Evolutionary conservation across 2,329 filamentous ascomycete species (phyloP).

Genomic region (Parasarocladium wereldwijsianum): DNA sequence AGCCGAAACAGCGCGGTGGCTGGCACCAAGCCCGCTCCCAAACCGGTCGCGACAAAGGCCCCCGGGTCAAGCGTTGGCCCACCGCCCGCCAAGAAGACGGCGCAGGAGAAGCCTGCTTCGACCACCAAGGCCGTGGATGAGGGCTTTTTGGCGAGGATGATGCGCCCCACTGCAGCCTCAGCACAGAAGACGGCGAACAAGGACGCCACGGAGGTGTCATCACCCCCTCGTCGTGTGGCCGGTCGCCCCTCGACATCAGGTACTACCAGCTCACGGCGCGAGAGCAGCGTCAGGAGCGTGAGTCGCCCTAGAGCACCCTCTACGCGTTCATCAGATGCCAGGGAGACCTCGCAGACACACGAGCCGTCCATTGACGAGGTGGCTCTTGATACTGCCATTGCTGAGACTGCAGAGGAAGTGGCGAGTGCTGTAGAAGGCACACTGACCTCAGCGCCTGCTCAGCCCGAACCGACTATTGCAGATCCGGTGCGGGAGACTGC

Average conservation of each 20-base stretch:
- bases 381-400: conserved; percentile 5
- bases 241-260: conserved; percentile 11
- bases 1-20: conserved; percentile 29
- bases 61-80: conserved; percentile 39
- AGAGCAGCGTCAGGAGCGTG: conserved; percentile 10
- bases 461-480: no score
- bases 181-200: conserved; percentile 56
- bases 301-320: conserved; percentile 10
- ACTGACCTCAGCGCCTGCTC: no score
- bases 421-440: conserved; percentile 8
- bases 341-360: neutral
- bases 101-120: conserved; percentile 27
- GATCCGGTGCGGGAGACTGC: no score
- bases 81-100: conserved; percentile 36
- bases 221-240: conserved; percentile 24
- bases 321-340: conserved; percentile 1
- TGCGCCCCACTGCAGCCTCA: conserved; percentile 58
- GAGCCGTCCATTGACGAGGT: conserved; percentile 2
- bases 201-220: conserved; percentile 27
- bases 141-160: conserved; percentile 67
- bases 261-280: conserved; percentile 8
- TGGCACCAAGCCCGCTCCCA: conserved; percentile 7
- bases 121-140: conserved; percentile 47
- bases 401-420: conserved; percentile 8
- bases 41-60: conserved; percentile 2